Base-by-base conservation (phyloP, 371 early-diverging fungal genomes). In the Apophysomyces sp. region DNA sequence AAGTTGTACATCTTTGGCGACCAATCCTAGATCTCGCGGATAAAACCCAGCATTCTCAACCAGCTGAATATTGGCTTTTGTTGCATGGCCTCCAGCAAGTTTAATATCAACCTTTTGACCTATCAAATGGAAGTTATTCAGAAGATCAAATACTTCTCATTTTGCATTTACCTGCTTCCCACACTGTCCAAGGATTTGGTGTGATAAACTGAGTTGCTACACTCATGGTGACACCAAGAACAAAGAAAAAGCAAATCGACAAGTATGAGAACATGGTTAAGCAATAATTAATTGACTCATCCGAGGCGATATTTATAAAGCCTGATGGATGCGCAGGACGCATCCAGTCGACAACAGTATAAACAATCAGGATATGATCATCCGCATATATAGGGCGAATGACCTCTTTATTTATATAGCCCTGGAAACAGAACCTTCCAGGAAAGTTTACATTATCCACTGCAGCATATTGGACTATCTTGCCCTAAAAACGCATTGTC, bases 131-230 rank as follows among this genome's bases (percentile, higher is more conserved):
- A 3, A 9, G 32, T 18, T 29, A 26, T 12, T 13, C 16, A 40
- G 32, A 54, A 41, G 24, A 55, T 28, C 0, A 28, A 52, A 61
- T 54, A 13, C 34, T 34, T 3, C n/a, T n/a, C n/a, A n/a, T n/a
- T 34, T 13, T 34, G 11, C n/a, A 37, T 24, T 30, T 41, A 65
- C 65, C 65, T 31, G 60, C 27, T 41, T 60, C 52, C 65, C 65
- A 65, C 15, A 49, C 30, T 12, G 54, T 55, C 27, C 44, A 65
- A 13, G 13, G 31, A 21, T 30, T 26, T 15, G 63, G 63, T 18
- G 52, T 30, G 4, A 51, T 12, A 52, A 62, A 62, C n/a, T 55
- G 44, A 8, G 64, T 64, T 15, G 58, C 59, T 1, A 15, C 9
- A 18, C 44, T 44, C 7, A 11, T 26, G 24, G 44, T 21, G 21